phyloP scores from a whole-genome alignment of 2,329 filamentous ascomycete species.

The Bipolaris zeicola region DNA sequence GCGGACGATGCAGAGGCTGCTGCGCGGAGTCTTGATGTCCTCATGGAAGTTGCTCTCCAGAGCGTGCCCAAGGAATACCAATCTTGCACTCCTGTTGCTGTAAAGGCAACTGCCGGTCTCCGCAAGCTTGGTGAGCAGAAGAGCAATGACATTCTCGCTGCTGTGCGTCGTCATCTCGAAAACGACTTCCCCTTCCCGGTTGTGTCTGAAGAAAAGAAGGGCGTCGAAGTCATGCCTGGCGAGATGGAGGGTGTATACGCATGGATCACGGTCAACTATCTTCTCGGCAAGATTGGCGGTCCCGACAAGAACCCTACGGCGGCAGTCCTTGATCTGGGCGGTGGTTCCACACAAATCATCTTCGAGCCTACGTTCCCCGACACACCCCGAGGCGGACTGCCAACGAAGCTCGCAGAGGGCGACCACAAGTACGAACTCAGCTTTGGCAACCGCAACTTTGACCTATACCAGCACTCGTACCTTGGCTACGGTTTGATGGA shows the following conservation, averaged over 20 bases:
- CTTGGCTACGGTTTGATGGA: conserved; percentile 96
- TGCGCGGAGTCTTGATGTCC: conserved; percentile 83
- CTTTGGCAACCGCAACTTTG: conserved; percentile 89
- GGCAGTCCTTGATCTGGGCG: conserved; percentile 93
- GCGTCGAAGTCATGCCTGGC: conserved; percentile 96
- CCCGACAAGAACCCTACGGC: conserved; percentile 90
- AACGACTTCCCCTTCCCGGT: conserved; percentile 93
- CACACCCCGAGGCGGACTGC: conserved; percentile 75
- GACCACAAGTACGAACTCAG: conserved; percentile 94
- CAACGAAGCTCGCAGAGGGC: conserved; percentile 80
- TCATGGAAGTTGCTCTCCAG: conserved; percentile 84
- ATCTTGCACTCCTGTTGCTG: conserved; percentile 91
- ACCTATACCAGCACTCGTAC: conserved; percentile 97
- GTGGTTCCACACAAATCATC: conserved; percentile 97
- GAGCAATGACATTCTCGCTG: conserved; percentile 81
- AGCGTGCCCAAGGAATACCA: conserved; percentile 87
- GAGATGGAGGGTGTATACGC: conserved; percentile 97
- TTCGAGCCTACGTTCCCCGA: conserved; percentile 93
- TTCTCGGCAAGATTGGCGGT: conserved; percentile 94
- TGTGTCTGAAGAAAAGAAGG: conserved; percentile 80
- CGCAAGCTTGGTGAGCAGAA: conserved; percentile 82
- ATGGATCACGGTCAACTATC: conserved; percentile 99
- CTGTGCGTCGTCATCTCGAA: conserved; percentile 84
- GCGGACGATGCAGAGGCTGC: conserved; percentile 83
- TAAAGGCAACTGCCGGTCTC: conserved; percentile 95